Base-by-base conservation (phyloP, 257 asterid genomes). In the Cruciata laevipes region DNA sequence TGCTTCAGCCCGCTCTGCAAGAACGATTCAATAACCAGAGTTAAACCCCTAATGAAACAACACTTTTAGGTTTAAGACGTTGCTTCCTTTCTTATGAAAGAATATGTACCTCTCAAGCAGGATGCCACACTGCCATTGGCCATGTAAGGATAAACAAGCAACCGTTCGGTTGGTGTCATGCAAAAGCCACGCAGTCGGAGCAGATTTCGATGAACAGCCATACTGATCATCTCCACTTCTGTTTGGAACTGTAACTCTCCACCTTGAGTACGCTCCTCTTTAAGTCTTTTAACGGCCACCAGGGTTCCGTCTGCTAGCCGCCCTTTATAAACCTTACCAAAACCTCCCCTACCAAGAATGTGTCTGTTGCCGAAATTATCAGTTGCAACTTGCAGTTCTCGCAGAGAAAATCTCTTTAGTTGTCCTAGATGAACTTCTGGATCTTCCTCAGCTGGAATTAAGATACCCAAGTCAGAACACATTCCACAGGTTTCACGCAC, bases 111-210 rank as follows among this genome's bases (percentile, higher is more conserved):
- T 85, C 99, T 84, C 77, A 93, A 84, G 78, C 97, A 89, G 23
- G 99, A 93, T 64, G 99, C 95, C 61, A 93, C 97, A 83, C 96
- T 93, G 71, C 99, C 96, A 78, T 93, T 93, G 13, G 68, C 83
- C 97, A 93, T 90, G 66, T 61, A 93, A 44, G 99, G 99, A 82
- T 93, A 93, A 74, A 89, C 95, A 69, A 93, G 96, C 79, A 93
- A 71, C 72, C 98, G 83, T 79, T 93, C 98, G 0, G 95, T 90
- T 0, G 96, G 89, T 3, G 98, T 89, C 97, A 86, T 84, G 79
- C 97, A 89, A 79, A 92, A 92, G 63, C 98, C 98, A 75, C 85
- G 89, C 63, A 92, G 75, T 17, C 91, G 89, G 63, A 87, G 97
- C 63, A 92, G 76, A 74, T 92, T 89, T 13, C 90, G 83, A 78